Percentiles rank a stretch among this genome's conserved stretches.
These are phyloP conservation scores for Panicum miliaceum DNA, from an alignment of 176 grass and related monocot species.

Conservation along the genomic window DNA sequence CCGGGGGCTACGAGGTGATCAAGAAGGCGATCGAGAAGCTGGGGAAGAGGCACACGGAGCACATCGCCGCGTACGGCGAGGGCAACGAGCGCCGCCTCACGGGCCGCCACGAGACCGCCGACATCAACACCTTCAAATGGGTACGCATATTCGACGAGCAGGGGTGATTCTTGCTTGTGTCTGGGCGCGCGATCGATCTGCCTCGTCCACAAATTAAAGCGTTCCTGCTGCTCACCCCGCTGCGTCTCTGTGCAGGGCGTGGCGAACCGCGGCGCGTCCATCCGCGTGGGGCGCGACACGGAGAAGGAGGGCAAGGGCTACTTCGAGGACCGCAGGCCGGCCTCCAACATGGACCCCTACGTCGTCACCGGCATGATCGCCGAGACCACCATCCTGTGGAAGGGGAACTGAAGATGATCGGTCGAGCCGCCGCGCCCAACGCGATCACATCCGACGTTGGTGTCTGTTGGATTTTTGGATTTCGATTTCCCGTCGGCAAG, in stretches of 20 bases:
- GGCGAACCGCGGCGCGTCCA: slow-evolving; percentile 81
- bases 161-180: too few species aligned
- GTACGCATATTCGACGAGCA: slow-evolving; percentile 31
- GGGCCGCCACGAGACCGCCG: slow-evolving; percentile 86
- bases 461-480: not conserved
- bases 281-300: slow-evolving; percentile 80
- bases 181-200: too few species aligned
- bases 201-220: too few species aligned
- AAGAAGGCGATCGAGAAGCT: slow-evolving; percentile 87
- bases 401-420: slow-evolving; percentile 27
- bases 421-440: not conserved
- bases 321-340: slow-evolving; percentile 71
- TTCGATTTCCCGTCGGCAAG: not conserved
- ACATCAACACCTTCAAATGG: slow-evolving; percentile 96
- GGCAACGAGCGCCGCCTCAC: slow-evolving; percentile 95
- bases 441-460: not conserved
- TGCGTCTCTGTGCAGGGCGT: slow-evolving; percentile 50
- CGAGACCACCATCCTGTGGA: slow-evolving; percentile 56
- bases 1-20: slow-evolving; percentile 84
- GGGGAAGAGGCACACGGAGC: slow-evolving; percentile 65
- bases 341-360: slow-evolving; percentile 74
- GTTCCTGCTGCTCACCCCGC: too few species aligned
- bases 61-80: slow-evolving; percentile 91
- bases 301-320: slow-evolving; percentile 82
- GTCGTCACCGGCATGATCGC: slow-evolving; percentile 68